Evolutionary conservation across 2,329 filamentous ascomycete species (phyloP).

Genomic region (Graphium sp.): DNA sequence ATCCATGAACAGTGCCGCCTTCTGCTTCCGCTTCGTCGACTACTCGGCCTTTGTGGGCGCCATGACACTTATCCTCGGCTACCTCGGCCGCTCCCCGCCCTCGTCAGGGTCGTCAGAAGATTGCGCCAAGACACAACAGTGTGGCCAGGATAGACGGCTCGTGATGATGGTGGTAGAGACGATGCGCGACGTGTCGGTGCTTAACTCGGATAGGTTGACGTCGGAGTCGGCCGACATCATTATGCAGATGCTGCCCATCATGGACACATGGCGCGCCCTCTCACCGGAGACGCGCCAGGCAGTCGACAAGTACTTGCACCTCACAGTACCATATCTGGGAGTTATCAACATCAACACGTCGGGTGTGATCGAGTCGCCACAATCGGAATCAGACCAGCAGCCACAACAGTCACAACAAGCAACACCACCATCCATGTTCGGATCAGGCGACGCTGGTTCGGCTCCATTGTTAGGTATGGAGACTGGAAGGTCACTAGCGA

Average conservation of each 20-base stretch:
- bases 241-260: slow-evolving; percentile 22
- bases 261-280: slow-evolving; percentile 11
- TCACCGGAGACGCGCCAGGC: slow-evolving; percentile 4
- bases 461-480: no score
- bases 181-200: slow-evolving; percentile 19
- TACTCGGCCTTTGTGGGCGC: slow-evolving; percentile 33
- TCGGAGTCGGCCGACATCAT: slow-evolving; percentile 24
- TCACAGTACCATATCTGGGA: slow-evolving; percentile 28
- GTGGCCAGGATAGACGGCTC: slow-evolving; percentile 19
- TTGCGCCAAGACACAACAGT: slow-evolving; percentile 12
- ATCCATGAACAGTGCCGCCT: slow-evolving; percentile 16
- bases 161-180: slow-evolving; percentile 17
- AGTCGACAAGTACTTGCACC: slow-evolving; percentile 12
- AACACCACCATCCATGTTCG: no score
- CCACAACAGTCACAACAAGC: no score
- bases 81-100: slow-evolving; percentile 19
- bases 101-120: slow-evolving; percentile 5
- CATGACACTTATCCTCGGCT: slow-evolving; percentile 31
- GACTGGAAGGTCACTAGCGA: no score
- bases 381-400: no score
- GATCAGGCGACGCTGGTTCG: no score
- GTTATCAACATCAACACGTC: slow-evolving; percentile 26
- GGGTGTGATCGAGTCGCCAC: no score
- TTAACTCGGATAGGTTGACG: slow-evolving; percentile 22
- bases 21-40: slow-evolving; percentile 30